A percentile compares a stretch with the other conserved stretches of the same genome.
phyloP scores from a whole-genome alignment of 768 basidiomycete genomes.

The Pisolithus tinctorius region DNA sequence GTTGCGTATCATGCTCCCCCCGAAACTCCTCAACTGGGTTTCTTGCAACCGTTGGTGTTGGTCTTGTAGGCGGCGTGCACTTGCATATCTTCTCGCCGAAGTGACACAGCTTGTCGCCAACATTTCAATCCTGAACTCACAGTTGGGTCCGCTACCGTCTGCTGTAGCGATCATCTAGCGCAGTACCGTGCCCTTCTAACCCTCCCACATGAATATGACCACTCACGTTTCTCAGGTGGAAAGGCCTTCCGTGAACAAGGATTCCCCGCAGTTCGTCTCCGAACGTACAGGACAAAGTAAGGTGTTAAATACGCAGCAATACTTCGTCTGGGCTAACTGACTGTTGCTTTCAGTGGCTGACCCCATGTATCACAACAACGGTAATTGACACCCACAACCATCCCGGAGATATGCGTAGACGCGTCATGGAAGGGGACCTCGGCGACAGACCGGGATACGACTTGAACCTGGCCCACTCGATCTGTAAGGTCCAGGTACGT shows the following conservation, averaged over 20 bases:
- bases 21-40: slow-evolving; percentile 80
- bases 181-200: neutral
- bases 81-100: too few species aligned
- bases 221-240: neutral
- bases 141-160: slow-evolving; percentile 58
- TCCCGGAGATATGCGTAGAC: too few species aligned
- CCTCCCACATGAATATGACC: neutral
- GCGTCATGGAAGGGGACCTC: slow-evolving; percentile 50
- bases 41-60: slow-evolving; percentile 55
- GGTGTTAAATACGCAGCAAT: slow-evolving; percentile 10
- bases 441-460: slow-evolving; percentile 39
- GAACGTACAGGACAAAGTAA: slow-evolving; percentile 45
- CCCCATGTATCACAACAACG: neutral
- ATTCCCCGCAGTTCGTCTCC: slow-evolving; percentile 13
- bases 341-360: too few species aligned
- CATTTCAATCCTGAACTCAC: slow-evolving; percentile 40
- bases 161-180: slow-evolving; percentile 45
- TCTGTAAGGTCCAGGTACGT: slow-evolving; percentile 73
- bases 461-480: slow-evolving; percentile 56
- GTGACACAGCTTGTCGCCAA: too few species aligned
- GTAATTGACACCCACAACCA: too few species aligned
- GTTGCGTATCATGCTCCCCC: slow-evolving; percentile 71
- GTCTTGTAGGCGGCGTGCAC: too few species aligned
- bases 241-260: too few species aligned
- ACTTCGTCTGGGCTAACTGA: too few species aligned